Percentiles rank a stretch among this genome's conserved stretches.
These are phyloP conservation scores for Russula abietina DNA, from an alignment of 768 basidiomycete species.

Conservation along the genomic window DNA sequence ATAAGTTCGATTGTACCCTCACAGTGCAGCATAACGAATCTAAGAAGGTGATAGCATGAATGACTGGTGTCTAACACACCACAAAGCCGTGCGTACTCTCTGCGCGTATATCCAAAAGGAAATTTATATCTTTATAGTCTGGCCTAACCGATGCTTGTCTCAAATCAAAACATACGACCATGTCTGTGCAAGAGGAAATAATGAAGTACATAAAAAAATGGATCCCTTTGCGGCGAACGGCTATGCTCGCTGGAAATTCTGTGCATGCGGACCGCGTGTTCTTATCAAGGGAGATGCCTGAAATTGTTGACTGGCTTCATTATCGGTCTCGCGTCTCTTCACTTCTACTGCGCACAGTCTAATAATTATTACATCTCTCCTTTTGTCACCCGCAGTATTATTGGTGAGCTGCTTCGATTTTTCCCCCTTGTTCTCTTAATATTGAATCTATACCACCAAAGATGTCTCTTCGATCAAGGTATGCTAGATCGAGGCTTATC, in stretches of 20 bases:
- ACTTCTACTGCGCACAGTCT: not conserved
- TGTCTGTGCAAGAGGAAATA: conserved; percentile 54
- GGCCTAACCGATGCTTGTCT: conserved; percentile 80
- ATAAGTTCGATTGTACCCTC: conserved; percentile 44
- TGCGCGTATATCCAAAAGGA: not conserved
- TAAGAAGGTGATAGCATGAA: conserved; percentile 55
- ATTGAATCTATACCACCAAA: conserved; percentile 28
- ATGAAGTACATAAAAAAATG: conserved; percentile 78
- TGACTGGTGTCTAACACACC: conserved; percentile 81
- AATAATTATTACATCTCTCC: conserved; percentile 12
- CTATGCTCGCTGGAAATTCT: conserved; percentile 80
- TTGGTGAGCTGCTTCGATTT: conserved; percentile 44
- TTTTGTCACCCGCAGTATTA: conserved; percentile 43
- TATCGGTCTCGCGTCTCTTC: conserved; percentile 49
- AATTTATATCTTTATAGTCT: conserved; percentile 42
- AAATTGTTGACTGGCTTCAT: conserved; percentile 71
- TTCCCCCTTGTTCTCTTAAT: not conserved
- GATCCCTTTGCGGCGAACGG: conserved; percentile 60
- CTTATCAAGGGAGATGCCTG: conserved; percentile 73
- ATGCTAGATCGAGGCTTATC: not conserved
- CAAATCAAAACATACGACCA: conserved; percentile 56
- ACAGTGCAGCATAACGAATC: not conserved
- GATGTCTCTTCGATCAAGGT: conserved; percentile 85
- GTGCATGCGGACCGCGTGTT: conserved; percentile 79
- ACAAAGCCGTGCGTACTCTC: conserved; percentile 51